Percentiles rank a stretch among this genome's conserved stretches.
Evolutionary conservation across 768 basidiomycete genomes (phyloP).

Genomic region (Russula lepida): DNA sequence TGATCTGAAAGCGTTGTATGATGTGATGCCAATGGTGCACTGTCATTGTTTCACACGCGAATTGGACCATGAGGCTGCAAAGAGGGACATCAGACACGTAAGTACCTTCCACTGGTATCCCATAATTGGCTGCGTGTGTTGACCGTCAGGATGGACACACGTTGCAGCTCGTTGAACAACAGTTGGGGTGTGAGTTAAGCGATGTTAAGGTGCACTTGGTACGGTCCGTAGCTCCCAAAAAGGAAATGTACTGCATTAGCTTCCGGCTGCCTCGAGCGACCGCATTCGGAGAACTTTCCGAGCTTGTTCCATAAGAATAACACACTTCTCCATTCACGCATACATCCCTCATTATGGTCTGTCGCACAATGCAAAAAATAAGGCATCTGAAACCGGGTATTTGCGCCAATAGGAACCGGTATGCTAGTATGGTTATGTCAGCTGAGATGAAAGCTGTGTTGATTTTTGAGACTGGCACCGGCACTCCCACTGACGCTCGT

Average conservation of each 20-base stretch:
- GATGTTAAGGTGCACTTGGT: slow-evolving; percentile 61
- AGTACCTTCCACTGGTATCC: slow-evolving; percentile 24
- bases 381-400: not conserved
- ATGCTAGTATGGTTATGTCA: slow-evolving; percentile 8
- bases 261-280: slow-evolving; percentile 57
- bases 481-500: not conserved
- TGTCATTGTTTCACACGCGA: slow-evolving; percentile 96
- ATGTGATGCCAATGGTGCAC: slow-evolving; percentile 80
- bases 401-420: no score
- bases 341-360: not conserved
- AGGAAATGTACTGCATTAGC: slow-evolving; percentile 96
- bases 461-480: not conserved
- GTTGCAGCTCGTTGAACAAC: slow-evolving; percentile 60
- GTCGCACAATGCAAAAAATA: not conserved
- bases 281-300: slow-evolving; percentile 26
- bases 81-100: slow-evolving; percentile 75
- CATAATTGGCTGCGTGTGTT: slow-evolving; percentile 6
- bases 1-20: slow-evolving; percentile 30
- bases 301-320: not conserved
- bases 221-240: slow-evolving; percentile 88
- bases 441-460: not conserved
- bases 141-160: not conserved
- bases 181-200: slow-evolving; percentile 47
- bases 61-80: slow-evolving; percentile 55
- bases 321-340: not conserved